phyloP scores from a whole-genome alignment of 345 rosid species.

The Laguncularia racemosa region DNA sequence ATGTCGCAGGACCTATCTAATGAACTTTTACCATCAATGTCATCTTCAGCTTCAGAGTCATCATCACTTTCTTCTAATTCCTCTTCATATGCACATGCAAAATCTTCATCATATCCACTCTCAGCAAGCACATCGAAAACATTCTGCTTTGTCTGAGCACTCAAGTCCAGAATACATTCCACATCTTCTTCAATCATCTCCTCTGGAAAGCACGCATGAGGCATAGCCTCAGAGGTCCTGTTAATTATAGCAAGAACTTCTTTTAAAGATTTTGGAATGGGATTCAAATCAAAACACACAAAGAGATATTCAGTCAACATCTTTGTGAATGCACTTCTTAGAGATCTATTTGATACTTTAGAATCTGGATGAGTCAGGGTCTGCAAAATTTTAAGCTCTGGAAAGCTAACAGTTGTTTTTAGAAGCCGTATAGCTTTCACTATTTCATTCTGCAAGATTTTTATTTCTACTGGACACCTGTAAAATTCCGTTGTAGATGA shows the following conservation, averaged over 20 bases:
- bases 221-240: slow-evolving; percentile 21
- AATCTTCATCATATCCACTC: slow-evolving; percentile 48
- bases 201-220: slow-evolving; percentile 19
- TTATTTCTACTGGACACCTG: slow-evolving; percentile 43
- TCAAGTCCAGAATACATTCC: slow-evolving; percentile 57
- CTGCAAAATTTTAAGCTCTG: slow-evolving; percentile 49
- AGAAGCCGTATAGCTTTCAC: slow-evolving; percentile 60
- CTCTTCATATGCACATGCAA: slow-evolving; percentile 66
- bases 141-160: slow-evolving; percentile 67
- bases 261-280: slow-evolving; percentile 48
- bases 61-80: slow-evolving; percentile 60
- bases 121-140: slow-evolving; percentile 54
- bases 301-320: slow-evolving; percentile 61
- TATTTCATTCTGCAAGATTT: slow-evolving; percentile 57
- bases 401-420: slow-evolving; percentile 32
- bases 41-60: slow-evolving; percentile 10
- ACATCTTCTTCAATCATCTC: slow-evolving; percentile 56
- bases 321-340: slow-evolving; percentile 48
- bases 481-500: slow-evolving; percentile 22
- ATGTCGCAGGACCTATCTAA: slow-evolving; percentile 15
- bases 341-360: slow-evolving; percentile 27
- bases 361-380: slow-evolving; percentile 44
- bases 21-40: slow-evolving; percentile 5
- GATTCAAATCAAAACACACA: slow-evolving; percentile 59
- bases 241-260: slow-evolving; percentile 61